phyloP scores from a whole-genome alignment of 106 monocot species.

The Apostasia ramifera region DNA sequence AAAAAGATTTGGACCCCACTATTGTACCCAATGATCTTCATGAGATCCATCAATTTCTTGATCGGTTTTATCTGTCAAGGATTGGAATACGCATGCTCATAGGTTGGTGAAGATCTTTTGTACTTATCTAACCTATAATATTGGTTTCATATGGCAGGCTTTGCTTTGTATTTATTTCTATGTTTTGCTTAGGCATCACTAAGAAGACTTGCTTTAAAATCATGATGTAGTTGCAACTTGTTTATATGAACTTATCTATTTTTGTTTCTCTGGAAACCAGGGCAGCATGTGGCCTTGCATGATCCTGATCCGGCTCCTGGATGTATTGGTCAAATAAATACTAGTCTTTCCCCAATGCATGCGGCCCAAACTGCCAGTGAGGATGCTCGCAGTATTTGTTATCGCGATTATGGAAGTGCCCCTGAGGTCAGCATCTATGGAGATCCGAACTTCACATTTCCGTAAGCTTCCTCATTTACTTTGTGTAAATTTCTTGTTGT shows the following conservation, averaged over 20 bases:
- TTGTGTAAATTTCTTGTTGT: too few relatives aligned
- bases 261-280: constrained; percentile 27
- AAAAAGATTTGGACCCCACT: constrained; percentile 48
- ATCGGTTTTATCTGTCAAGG: constrained; percentile 92
- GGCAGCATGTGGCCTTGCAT: constrained; percentile 95
- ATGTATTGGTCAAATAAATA: constrained; percentile 81
- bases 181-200: neutral
- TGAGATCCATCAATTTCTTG: constrained; percentile 86
- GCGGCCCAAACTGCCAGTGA: constrained; percentile 74
- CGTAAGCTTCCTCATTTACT: constrained; percentile 38
- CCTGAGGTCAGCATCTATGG: constrained; percentile 90
- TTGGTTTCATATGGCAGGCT: neutral
- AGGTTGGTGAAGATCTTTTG: constrained; percentile 28
- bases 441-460: constrained; percentile 89
- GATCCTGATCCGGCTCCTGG: constrained; percentile 75
- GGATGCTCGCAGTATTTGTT: constrained; percentile 82
- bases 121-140: neutral
- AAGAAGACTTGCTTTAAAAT: neutral
- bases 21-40: constrained; percentile 37
- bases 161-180: neutral
- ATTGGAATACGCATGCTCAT: constrained; percentile 95
- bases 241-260: neutral
- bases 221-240: neutral
- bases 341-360: constrained; percentile 71
- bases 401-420: constrained; percentile 74